A percentile compares a stretch with the other conserved stretches of the same genome.
phyloP scores from a whole-genome alignment of 768 basidiomycete species.

The Lentinula detonsa region DNA sequence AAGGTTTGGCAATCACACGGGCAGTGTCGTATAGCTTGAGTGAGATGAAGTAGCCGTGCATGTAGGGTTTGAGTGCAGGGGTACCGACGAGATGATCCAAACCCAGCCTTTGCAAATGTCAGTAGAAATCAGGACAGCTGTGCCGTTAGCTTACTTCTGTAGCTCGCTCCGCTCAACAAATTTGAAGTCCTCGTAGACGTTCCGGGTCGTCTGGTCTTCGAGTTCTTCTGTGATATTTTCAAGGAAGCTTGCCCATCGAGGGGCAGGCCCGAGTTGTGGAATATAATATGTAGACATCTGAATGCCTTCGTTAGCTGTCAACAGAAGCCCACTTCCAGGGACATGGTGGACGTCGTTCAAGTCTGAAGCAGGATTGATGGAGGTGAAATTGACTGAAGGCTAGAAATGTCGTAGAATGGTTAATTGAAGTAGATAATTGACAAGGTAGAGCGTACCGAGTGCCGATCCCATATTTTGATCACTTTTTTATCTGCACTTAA shows the following conservation, averaged over 20 bases:
- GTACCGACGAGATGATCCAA: constrained; percentile 94
- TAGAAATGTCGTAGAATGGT: constrained; percentile 22
- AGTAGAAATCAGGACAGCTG: not conserved
- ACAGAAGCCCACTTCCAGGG: constrained; percentile 80
- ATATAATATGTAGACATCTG: constrained; percentile 94
- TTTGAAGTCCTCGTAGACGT: constrained; percentile 94
- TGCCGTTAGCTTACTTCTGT: constrained; percentile 54
- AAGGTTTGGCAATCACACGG: constrained; percentile 92
- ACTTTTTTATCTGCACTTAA: constrained; percentile 95
- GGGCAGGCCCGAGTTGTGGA: constrained; percentile 94
- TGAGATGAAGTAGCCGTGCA: constrained; percentile 99
- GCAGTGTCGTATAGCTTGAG: constrained; percentile 96
- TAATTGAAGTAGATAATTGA: not conserved
- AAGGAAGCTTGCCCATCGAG: constrained; percentile 95
- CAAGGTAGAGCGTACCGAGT: constrained; percentile 47
- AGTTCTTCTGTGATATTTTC: constrained; percentile 99
- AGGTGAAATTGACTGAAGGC: constrained; percentile 84
- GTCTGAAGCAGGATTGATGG: constrained; percentile 86
- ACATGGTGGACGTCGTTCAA: constrained; percentile 90
- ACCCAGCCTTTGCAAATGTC: constrained; percentile 58
- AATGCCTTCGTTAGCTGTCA: constrained; percentile 95
- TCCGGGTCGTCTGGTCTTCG: constrained; percentile 79
- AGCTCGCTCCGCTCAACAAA: constrained; percentile 89
- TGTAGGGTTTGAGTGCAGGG: constrained; percentile 94
- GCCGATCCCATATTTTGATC: constrained; percentile 93